Evolutionary conservation across 176 grass and related monocot genomes (phyloP).

Genomic region (Luzula sylvatica): DNA sequence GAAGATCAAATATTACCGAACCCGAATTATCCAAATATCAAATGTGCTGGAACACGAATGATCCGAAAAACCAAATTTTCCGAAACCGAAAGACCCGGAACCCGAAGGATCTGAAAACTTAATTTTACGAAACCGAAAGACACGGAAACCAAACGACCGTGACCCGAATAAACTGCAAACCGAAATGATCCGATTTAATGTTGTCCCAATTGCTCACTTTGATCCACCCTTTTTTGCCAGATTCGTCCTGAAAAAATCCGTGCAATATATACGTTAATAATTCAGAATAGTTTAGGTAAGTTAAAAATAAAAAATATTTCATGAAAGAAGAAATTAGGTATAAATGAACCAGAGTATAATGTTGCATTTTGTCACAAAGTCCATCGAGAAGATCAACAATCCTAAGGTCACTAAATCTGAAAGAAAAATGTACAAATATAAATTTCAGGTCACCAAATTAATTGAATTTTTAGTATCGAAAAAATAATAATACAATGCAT

Average conservation of each 20-base stretch:
- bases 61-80: too few species aligned
- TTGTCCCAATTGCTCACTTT: constrained; percentile 70
- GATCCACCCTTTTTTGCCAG: constrained; percentile 53
- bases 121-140: too few species aligned
- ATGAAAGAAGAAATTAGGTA: constrained; percentile 1
- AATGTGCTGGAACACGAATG: too few species aligned
- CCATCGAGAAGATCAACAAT: constrained; percentile 87
- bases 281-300: not conserved
- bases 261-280: constrained; percentile 2
- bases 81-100: too few species aligned
- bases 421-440: constrained; percentile 18
- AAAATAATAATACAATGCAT: too few species aligned
- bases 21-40: too few species aligned
- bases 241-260: constrained; percentile 48
- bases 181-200: too few species aligned
- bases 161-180: too few species aligned
- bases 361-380: constrained; percentile 96
- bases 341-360: constrained; percentile 53
- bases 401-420: constrained; percentile 90
- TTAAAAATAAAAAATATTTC: not conserved
- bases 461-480: not conserved
- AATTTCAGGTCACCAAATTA: not conserved
- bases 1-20: too few species aligned
- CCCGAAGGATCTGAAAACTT: too few species aligned
- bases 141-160: too few species aligned